Evolutionary conservation across 2,329 filamentous ascomycete species (phyloP).

Genomic region (Tolypocladium amazonense): DNA sequence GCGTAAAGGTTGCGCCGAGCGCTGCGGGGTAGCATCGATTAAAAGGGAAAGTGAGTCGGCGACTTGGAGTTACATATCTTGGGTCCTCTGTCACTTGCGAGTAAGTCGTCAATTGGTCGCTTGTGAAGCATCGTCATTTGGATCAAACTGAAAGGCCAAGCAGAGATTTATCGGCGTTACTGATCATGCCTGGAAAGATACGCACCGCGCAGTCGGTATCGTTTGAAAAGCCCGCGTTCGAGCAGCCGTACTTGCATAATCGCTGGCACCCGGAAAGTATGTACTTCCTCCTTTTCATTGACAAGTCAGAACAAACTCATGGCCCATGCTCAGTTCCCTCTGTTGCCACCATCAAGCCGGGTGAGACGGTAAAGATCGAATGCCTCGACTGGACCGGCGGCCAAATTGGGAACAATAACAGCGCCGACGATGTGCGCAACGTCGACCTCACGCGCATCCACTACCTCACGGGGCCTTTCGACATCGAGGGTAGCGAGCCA

Average conservation of each 20-base stretch:
- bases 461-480: constrained; percentile 83
- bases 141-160: background rate
- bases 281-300: constrained; percentile 6
- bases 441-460: constrained; percentile 79
- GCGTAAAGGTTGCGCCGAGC: background rate
- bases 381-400: constrained; percentile 79
- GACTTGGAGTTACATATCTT: background rate
- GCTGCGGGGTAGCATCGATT: background rate
- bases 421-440: constrained; percentile 76
- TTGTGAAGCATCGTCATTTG: background rate
- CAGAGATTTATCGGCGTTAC: no score
- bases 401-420: constrained; percentile 82
- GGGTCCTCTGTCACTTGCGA: background rate
- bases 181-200: constrained; percentile 37
- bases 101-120: background rate
- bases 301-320: background rate
- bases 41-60: background rate
- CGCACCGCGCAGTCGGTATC: constrained; percentile 42
- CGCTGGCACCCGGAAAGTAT: constrained; percentile 86
- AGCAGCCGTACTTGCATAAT: constrained; percentile 67
- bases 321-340: constrained; percentile 52
- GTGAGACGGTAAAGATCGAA: constrained; percentile 87
- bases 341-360: constrained; percentile 62
- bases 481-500: constrained; percentile 73
- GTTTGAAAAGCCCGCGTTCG: constrained; percentile 57